Base-by-base conservation (phyloP, 1,139 yeast genomes). In the Debaryomycetaceae sp. region DNA sequence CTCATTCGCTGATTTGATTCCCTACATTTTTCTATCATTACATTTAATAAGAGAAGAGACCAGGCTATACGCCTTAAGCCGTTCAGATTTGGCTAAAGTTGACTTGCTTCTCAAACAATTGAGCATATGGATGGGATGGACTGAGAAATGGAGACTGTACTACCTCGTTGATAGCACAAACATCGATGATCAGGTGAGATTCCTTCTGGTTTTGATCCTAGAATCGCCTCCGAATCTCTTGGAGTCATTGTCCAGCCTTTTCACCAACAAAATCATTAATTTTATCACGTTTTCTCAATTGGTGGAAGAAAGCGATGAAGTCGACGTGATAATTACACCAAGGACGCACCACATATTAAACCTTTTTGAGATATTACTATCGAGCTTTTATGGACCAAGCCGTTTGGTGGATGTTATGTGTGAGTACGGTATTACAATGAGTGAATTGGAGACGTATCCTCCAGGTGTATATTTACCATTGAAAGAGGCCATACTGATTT, bases 11-110 rank as follows among this genome's bases (percentile, higher is more conserved):
- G 80, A 79, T 38, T 62, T 80, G 55, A 63, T 83, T 2, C 87
- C 89, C 1, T 81, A 78, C 49, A 72, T 88, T n/a, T 72, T 83
- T 0, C 63, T 87, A 33, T 80, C 90, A 0, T 62, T 91, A 37
- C 98, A 91, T 66, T 58, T 89, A 34, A 65, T 89, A 3, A 68
- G 91, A 47, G 97, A 93, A 60, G 98, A 91, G 49, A 64, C 76
- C 38, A 73, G 78, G 45, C 67, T 93, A 35, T 82, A 86, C 53
- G 64, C 80, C 1, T 66, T 83, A 34, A 70, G 75, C 8, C 49
- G 58, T 2, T 49, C 54, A 0, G 65, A 69, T 20, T 65, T 75
- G 14, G 53, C 64, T 5, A 62, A 63, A 36, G 55, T 90, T 13
- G 82, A 85, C 0, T 39, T 66, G 1, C 58, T 90, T 8, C 62